These are phyloP conservation scores for Uronychia setigera DNA, from an alignment of 73 alveolate species.

Conservation along the genomic window DNA sequence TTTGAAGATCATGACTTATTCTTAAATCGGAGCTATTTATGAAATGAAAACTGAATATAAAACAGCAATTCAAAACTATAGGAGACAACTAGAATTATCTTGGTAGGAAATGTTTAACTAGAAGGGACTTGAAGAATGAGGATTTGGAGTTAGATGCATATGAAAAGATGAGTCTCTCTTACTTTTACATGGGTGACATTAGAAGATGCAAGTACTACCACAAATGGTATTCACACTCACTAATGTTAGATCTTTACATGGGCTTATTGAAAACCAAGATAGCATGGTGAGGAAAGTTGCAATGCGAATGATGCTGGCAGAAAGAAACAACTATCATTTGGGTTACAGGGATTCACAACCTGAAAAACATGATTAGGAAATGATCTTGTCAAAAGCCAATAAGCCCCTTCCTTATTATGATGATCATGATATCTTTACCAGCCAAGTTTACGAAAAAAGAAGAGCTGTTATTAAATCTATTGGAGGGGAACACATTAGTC, in stretches of 20 bases:
- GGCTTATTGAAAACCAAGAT: background rate
- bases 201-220: background rate
- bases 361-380: background rate
- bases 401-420: background rate
- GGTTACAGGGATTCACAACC: background rate
- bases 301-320: background rate
- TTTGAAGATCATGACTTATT: background rate
- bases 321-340: background rate
- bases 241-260: background rate
- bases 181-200: background rate
- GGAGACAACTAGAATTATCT: background rate
- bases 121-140: background rate
- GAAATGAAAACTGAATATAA: background rate
- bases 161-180: background rate
- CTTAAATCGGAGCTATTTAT: background rate
- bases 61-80: background rate
- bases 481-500: background rate
- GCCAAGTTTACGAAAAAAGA: background rate
- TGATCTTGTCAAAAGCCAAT: background rate
- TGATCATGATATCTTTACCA: background rate
- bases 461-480: background rate
- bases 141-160: background rate
- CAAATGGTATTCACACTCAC: too few species aligned
- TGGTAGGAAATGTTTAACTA: background rate
- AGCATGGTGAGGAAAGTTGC: background rate